phyloP scores from a whole-genome alignment of 2,329 filamentous ascomycete genomes.

The Monosporascus sp. region DNA sequence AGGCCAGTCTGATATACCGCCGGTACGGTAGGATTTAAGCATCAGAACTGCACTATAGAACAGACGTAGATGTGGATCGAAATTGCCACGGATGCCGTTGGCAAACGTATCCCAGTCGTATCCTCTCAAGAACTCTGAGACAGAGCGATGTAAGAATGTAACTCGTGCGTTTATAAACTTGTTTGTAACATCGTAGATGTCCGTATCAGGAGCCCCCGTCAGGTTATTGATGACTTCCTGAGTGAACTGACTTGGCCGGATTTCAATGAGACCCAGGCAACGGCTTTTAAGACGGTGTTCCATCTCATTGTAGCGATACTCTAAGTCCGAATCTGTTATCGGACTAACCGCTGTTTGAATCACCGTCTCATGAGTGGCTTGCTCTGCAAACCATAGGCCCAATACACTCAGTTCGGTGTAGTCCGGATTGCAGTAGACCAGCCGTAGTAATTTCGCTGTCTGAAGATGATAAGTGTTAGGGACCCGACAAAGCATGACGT shows the following conservation, averaged over 20 bases:
- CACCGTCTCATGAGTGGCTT: slow-evolving; percentile 6
- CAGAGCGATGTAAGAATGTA: slow-evolving; percentile 13
- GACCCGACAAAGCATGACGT: slow-evolving; percentile 9
- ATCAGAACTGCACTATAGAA: slow-evolving; percentile 10
- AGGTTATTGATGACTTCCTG: neutral
- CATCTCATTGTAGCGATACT: slow-evolving; percentile 9
- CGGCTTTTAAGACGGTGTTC: slow-evolving; percentile 11
- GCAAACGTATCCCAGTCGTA: slow-evolving; percentile 4
- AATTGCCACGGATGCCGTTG: neutral
- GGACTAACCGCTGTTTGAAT: slow-evolving; percentile 1
- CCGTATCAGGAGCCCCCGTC: fast-evolving
- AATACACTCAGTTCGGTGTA: slow-evolving; percentile 2
- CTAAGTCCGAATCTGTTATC: slow-evolving; percentile 5
- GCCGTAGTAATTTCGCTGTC: slow-evolving; percentile 7
- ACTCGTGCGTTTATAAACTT: neutral
- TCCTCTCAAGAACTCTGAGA: slow-evolving; percentile 11
- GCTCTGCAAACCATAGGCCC: slow-evolving; percentile 15
- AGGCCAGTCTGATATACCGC: neutral
- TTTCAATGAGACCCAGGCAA: slow-evolving; percentile 14
- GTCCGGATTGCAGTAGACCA: neutral
- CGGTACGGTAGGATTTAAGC: slow-evolving; percentile 2
- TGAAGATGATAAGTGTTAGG: slow-evolving; percentile 4
- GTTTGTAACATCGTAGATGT: neutral
- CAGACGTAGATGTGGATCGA: slow-evolving; percentile 1
- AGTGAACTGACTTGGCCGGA: neutral